Base-by-base conservation (phyloP, 257 asterid genomes). In the Thymus mandschuricus region DNA sequence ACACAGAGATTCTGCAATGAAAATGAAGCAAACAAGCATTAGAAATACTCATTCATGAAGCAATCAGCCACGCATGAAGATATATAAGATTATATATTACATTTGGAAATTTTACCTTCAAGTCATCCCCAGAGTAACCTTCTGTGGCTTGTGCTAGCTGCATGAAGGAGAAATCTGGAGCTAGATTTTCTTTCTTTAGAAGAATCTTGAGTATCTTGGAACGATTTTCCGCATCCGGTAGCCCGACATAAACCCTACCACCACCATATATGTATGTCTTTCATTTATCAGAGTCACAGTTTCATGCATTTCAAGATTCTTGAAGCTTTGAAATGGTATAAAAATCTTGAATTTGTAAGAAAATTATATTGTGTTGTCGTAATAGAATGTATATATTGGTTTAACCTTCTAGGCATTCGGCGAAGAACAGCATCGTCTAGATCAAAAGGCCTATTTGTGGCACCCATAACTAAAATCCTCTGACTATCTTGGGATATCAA, bases 341-440 rank as follows among this genome's bases (percentile, higher is more conserved):
- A 1, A 1, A 34, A 34, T 34, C 38, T 34, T 34, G 40, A 35
- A 35, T 35, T 35, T 35, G 40, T 35, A 2, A 35, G 40, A 35
- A 35, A 2, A 35, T 35, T 35, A 35, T 35, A 3, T 2, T 2
- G 40, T 1, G 3, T 35, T 0, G 40, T 2, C 2, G 5, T 35
- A 35, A 3, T 0, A 35, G 3, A 35, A 3, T 35, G 2, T 35
- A 1, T 35, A 1, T 35, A 21, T 21, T 0, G 21, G 21, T 21
- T 21, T 21, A 2, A 35, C 40, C 40, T 35, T 35, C 94, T 81
- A 30, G 96, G 95, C 79, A 89, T 76, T 66, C 95, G 90, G 64
- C 88, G 96, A 71, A 89, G 82, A 69, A 87, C 96, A 43, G 96
- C 96, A 69, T 89, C 96, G 54, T 87, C 92, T 69, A 87, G 86